Conservation (phyloP, 164 flowering plant genomes). For the Nelumbo lutea region DNA sequence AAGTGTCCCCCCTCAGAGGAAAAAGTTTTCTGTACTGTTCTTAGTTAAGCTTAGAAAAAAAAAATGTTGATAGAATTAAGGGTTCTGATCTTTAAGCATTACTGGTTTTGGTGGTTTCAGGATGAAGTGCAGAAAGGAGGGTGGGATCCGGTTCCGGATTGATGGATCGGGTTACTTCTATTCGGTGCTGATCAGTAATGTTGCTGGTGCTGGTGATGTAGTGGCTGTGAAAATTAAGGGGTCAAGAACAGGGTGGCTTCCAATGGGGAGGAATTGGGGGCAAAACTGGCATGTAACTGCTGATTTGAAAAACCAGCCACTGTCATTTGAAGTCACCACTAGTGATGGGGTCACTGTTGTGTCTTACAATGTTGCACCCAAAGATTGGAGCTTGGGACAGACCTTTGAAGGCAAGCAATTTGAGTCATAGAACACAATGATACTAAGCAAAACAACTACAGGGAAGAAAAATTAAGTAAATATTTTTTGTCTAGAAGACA, state of each 20-base stretch:
- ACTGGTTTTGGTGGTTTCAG: slow-evolving; percentile 28
- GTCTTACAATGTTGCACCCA: slow-evolving; percentile 80
- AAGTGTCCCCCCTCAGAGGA: too few relatives aligned
- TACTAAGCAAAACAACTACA: too few relatives aligned
- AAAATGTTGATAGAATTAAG: too few relatives aligned
- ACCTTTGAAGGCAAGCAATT: slow-evolving; percentile 84
- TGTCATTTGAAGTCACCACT: slow-evolving; percentile 79
- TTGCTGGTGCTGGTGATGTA: slow-evolving; percentile 88
- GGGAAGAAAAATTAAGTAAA: too few relatives aligned
- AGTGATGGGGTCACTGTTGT: slow-evolving; percentile 66
- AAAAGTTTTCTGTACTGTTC: too few relatives aligned
- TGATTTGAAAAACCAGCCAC: slow-evolving; percentile 70
- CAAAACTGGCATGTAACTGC: slow-evolving; percentile 91
- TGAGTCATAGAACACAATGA: too few relatives aligned
- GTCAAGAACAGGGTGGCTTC: slow-evolving; percentile 89
- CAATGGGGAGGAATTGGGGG: slow-evolving; percentile 97
- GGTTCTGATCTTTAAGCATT: neutral
- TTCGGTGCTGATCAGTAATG: slow-evolving; percentile 78
- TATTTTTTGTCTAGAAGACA: too few relatives aligned
- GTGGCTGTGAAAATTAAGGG: slow-evolving; percentile 77
- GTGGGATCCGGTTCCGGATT: slow-evolving; percentile 70
- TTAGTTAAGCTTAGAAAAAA: too few relatives aligned
- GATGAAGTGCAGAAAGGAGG: slow-evolving; percentile 86
- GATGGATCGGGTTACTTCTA: slow-evolving; percentile 58
- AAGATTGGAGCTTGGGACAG: slow-evolving; percentile 73